Conservation (phyloP, 2,329 filamentous ascomycete genomes). For the Diplocarpon mali region DNA sequence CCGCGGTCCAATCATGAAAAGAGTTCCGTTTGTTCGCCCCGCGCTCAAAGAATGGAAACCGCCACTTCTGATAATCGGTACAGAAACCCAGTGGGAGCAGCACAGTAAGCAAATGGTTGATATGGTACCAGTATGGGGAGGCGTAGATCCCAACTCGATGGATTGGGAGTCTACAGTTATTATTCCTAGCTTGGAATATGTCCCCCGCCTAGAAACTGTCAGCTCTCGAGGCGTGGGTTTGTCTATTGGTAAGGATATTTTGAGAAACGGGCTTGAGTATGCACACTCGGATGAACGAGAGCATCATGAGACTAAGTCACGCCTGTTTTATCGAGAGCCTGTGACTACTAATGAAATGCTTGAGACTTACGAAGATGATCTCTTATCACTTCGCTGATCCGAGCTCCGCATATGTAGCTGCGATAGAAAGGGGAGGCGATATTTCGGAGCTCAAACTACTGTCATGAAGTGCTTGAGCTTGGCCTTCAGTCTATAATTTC, state of each 20-base stretch:
- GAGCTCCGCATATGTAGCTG: no score
- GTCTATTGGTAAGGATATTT: not conserved
- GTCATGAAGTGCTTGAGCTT: no score
- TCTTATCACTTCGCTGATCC: no score
- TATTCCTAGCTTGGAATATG: not conserved
- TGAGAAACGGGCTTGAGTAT: not conserved
- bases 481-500: no score
- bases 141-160: not conserved
- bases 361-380: no score
- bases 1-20: not conserved
- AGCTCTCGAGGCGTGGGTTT: not conserved
- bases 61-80: not conserved
- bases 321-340: not conserved
- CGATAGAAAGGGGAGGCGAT: no score
- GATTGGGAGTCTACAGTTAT: not conserved
- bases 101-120: not conserved
- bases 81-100: not conserved
- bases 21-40: not conserved
- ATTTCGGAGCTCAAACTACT: no score
- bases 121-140: not conserved
- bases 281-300: not conserved
- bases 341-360: not conserved
- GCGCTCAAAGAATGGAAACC: slow-evolving; percentile 2
- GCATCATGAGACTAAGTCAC: not conserved
- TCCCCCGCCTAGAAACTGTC: not conserved